phyloP scores from a whole-genome alignment of 371 early-diverging fungal genomes.

The Mucor mucedo region DNA sequence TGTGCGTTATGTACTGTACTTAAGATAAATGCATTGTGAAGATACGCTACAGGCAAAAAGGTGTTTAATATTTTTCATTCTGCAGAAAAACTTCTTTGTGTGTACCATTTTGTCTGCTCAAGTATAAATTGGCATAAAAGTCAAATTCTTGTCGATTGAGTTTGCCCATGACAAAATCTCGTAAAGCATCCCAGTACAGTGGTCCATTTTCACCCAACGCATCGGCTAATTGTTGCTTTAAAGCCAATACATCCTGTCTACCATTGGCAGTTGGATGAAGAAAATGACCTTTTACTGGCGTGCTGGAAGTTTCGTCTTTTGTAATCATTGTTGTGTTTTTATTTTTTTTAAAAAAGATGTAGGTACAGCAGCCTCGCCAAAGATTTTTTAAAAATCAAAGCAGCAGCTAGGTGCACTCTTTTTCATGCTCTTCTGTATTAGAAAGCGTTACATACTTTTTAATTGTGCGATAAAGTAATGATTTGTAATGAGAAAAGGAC shows the following conservation, averaged over 20 bases:
- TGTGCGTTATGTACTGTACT: constrained; percentile 82
- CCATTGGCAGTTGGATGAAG: constrained; percentile 46
- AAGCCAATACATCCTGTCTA: constrained; percentile 71
- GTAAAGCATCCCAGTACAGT: constrained; percentile 78
- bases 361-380: too few species aligned
- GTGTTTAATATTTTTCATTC: background rate
- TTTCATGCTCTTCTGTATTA: too few species aligned
- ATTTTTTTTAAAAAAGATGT: too few species aligned
- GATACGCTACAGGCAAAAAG: constrained; percentile 49
- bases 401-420: too few species aligned
- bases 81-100: too few species aligned
- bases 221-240: constrained; percentile 81
- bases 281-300: constrained; percentile 28
- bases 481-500: too few species aligned
- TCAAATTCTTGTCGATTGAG: constrained; percentile 81
- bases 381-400: too few species aligned
- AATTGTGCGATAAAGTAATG: too few species aligned
- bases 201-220: constrained; percentile 81
- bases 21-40: constrained; percentile 83
- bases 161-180: constrained; percentile 79
- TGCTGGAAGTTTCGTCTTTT: background rate
- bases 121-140: constrained; percentile 74
- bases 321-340: background rate
- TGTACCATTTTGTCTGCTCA: constrained; percentile 66
- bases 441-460: too few species aligned